phyloP scores from a whole-genome alignment of 2,329 filamentous ascomycete species.

The Diaporthe sp. region DNA sequence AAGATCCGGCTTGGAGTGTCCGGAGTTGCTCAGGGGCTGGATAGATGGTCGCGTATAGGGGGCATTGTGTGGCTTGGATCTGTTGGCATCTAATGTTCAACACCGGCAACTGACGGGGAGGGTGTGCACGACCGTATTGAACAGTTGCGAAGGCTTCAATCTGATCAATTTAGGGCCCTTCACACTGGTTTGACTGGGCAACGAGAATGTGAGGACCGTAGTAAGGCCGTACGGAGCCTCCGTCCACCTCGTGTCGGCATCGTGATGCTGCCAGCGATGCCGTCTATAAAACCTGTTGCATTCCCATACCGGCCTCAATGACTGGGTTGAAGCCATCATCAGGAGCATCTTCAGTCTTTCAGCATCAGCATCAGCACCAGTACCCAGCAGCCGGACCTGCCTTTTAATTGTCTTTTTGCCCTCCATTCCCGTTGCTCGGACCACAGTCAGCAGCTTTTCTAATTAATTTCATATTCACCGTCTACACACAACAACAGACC shows the following conservation, averaged over 20 bases:
- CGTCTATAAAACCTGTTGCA: neutral
- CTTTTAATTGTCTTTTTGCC: neutral
- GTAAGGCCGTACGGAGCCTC: neutral
- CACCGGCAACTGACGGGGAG: neutral
- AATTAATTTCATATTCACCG: neutral
- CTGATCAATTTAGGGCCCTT: constrained; percentile 25
- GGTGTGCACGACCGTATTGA: neutral
- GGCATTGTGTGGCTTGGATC: constrained; percentile 1
- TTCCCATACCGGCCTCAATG: neutral
- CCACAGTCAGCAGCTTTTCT: neutral
- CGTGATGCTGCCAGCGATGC: constrained; percentile 13
- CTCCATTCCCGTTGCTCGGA: neutral
- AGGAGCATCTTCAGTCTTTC: constrained; percentile 28
- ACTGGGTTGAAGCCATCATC: constrained; percentile 4
- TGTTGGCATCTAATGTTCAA: constrained; percentile 31
- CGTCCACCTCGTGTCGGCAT: neutral
- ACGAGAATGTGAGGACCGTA: neutral
- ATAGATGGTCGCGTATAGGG: neutral
- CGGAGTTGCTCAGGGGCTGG: neutral
- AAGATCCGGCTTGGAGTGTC: constrained; percentile 23
- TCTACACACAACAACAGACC: neutral
- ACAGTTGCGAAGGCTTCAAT: neutral
- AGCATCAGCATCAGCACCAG: constrained; percentile 30
- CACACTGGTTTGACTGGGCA: constrained; percentile 25
- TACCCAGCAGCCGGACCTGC: constrained; percentile 24